These are phyloP conservation scores for Neostapfia colusana DNA, from an alignment of 176 grass and related monocot species.

Conservation along the genomic window DNA sequence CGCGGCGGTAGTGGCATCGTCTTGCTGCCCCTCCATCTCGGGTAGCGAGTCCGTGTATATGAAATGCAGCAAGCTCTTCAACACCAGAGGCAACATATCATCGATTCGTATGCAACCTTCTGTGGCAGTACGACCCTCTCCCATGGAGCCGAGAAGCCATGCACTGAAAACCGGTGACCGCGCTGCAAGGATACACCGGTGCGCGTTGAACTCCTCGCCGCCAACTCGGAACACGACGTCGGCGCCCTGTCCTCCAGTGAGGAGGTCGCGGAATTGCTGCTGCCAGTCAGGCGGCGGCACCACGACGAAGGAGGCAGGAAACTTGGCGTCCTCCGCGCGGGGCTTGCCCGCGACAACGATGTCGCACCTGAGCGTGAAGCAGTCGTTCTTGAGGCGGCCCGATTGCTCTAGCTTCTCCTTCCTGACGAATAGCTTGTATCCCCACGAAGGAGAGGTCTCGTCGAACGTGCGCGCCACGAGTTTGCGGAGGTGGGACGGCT, in stretches of 20 bases:
- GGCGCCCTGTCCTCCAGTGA: background rate
- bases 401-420: background rate
- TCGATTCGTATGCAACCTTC: constrained; percentile 30
- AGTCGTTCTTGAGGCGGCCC: background rate
- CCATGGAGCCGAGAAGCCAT: background rate
- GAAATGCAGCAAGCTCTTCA: constrained; percentile 17
- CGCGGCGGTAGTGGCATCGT: background rate
- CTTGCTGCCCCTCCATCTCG: background rate
- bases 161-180: constrained; percentile 28
- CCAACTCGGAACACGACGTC: constrained; percentile 29
- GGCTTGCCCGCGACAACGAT: background rate
- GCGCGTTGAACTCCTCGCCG: constrained; percentile 24
- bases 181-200: constrained; percentile 23
- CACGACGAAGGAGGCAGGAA: background rate
- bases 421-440: background rate
- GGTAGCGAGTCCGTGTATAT: background rate
- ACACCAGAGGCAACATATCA: constrained; percentile 44
- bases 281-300: too few species aligned
- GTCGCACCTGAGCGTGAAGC: constrained; percentile 4
- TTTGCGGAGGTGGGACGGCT: background rate
- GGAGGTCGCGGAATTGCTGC: too few species aligned
- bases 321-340: background rate
- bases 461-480: background rate
- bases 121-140: background rate
- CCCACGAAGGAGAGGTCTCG: background rate